Percentiles rank a stretch among this genome's conserved stretches.
Evolutionary conservation across 305 asterid genomes (phyloP).

Genomic region (Rubia peregrina): DNA sequence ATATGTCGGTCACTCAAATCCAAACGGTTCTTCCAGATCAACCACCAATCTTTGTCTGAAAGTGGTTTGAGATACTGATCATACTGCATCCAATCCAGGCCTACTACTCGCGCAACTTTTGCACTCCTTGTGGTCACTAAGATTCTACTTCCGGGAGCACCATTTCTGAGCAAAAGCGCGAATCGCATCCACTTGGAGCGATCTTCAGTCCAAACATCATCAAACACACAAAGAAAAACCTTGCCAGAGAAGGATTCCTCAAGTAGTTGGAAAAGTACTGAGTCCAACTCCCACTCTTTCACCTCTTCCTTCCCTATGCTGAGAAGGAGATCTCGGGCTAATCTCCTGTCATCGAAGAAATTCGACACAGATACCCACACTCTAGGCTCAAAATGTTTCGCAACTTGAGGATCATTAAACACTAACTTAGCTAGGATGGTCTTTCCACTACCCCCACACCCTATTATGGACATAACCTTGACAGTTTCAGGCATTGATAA

Average conservation of each 20-base stretch:
- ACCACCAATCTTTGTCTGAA: slow-evolving; percentile 17
- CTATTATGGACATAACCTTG: slow-evolving; percentile 3
- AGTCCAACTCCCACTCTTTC: not conserved
- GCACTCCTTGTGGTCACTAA: slow-evolving; percentile 30
- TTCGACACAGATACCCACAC: slow-evolving; percentile 3
- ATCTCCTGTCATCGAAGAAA: not conserved
- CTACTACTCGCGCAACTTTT: slow-evolving; percentile 22
- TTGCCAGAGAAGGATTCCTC: slow-evolving; percentile 4
- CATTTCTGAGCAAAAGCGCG: not conserved
- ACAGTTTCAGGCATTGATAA: not conserved
- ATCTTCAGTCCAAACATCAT: slow-evolving; percentile 35
- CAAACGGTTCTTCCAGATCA: slow-evolving; percentile 9
- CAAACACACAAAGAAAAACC: slow-evolving; percentile 25
- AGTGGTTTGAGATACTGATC: slow-evolving; percentile 6
- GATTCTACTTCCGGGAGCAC: slow-evolving; percentile 24
- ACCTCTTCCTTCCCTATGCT: not conserved
- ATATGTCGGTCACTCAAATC: not conserved
- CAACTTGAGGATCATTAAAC: not conserved
- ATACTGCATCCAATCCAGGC: not conserved
- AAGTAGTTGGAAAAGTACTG: slow-evolving; percentile 4
- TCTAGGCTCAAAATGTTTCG: not conserved
- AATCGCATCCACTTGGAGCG: slow-evolving; percentile 19
- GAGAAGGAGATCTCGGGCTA: not conserved
- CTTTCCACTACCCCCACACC: not conserved
- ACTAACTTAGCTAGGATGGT: slow-evolving; percentile 1